Conservation (phyloP, 2,329 filamentous ascomycete genomes). For the Chaetomiaceae sp. region DNA sequence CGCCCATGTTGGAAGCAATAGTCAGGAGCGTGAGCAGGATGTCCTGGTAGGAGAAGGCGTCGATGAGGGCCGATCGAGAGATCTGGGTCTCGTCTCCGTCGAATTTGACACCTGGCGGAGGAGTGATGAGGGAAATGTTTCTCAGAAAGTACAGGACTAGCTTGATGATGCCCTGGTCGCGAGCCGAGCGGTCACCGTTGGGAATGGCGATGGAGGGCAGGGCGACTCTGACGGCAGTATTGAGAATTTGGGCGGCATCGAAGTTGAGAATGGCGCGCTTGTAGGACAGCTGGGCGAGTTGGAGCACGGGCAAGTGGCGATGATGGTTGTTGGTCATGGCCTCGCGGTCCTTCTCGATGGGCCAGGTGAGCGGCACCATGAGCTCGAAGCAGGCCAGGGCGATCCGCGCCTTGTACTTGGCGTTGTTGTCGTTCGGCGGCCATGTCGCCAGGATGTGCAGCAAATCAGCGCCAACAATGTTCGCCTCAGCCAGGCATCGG, state of each 20-base stretch:
- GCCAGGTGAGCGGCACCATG: slow-evolving; percentile 90
- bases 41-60: slow-evolving; percentile 86
- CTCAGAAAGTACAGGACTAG: slow-evolving; percentile 83
- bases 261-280: slow-evolving; percentile 85
- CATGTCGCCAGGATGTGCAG: slow-evolving; percentile 82
- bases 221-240: slow-evolving; percentile 73
- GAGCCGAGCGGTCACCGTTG: slow-evolving; percentile 66
- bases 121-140: slow-evolving; percentile 80
- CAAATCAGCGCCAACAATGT: slow-evolving; percentile 84
- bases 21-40: slow-evolving; percentile 82
- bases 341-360: slow-evolving; percentile 71
- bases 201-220: slow-evolving; percentile 80
- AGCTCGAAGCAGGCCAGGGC: slow-evolving; percentile 85
- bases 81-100: slow-evolving; percentile 89
- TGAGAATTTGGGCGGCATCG: slow-evolving; percentile 69
- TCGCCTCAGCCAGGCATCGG: slow-evolving; percentile 84
- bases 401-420: slow-evolving; percentile 71
- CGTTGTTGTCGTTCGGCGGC: slow-evolving; percentile 67
- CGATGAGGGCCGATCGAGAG: slow-evolving; percentile 80
- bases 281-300: slow-evolving; percentile 82
- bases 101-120: slow-evolving; percentile 64
- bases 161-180: slow-evolving; percentile 90
- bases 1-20: slow-evolving; percentile 84
- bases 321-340: slow-evolving; percentile 91
- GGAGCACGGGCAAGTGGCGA: slow-evolving; percentile 82